Percentiles rank a stretch among this genome's conserved stretches.
These are phyloP conservation scores for Talaromyces proteolyticus DNA, from an alignment of 495 filamentous ascomycete species.

Conservation along the genomic window DNA sequence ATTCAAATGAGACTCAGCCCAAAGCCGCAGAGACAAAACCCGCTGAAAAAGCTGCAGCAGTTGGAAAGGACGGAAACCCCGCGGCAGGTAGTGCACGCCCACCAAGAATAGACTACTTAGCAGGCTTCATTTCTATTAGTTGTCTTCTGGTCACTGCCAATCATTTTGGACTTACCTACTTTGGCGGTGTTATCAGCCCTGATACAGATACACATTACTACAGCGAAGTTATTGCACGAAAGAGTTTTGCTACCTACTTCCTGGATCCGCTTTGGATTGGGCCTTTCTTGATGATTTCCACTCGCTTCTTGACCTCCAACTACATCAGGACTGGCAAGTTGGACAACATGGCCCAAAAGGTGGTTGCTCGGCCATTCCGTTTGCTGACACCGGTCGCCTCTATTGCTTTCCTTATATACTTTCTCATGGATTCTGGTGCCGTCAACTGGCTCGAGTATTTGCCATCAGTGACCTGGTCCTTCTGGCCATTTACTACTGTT, in stretches of 20 bases:
- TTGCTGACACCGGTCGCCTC: slow-evolving; percentile 30
- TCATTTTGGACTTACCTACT: slow-evolving; percentile 30
- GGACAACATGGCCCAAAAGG: slow-evolving; percentile 26
- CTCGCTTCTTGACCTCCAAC: slow-evolving; percentile 26
- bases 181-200: slow-evolving; percentile 21
- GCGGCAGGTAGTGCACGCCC: slow-evolving; percentile 10
- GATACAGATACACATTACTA: slow-evolving; percentile 21
- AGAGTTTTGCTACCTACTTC: slow-evolving; percentile 27
- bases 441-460: slow-evolving; percentile 31
- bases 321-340: slow-evolving; percentile 30
- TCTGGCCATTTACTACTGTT: slow-evolving; percentile 28
- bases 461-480: slow-evolving; percentile 34
- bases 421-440: slow-evolving; percentile 33
- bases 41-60: background rate
- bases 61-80: background rate
- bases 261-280: slow-evolving; percentile 34
- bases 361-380: slow-evolving; percentile 26
- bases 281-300: slow-evolving; percentile 35
- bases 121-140: slow-evolving; percentile 28
- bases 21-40: background rate
- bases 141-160: slow-evolving; percentile 28
- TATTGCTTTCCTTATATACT: slow-evolving; percentile 31
- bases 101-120: slow-evolving; percentile 31
- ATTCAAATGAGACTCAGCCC: background rate
- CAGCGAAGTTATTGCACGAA: slow-evolving; percentile 24